These are phyloP conservation scores for Quercus phellos DNA, from an alignment of 331 rosid species.

Conservation along the genomic window DNA sequence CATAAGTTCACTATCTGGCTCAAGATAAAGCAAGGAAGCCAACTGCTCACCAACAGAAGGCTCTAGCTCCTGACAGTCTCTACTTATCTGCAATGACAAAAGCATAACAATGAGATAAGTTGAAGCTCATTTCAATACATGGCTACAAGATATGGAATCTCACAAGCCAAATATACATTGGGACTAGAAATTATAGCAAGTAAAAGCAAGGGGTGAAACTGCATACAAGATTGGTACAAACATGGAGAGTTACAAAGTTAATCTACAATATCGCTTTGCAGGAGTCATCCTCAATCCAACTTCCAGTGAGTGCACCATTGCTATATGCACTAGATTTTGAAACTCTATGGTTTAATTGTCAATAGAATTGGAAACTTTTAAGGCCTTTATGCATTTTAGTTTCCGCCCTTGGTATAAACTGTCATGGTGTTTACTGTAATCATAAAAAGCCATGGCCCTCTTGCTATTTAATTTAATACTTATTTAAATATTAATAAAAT, in stretches of 20 bases:
- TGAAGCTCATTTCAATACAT: background rate
- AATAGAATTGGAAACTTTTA: background rate
- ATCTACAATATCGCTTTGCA: background rate
- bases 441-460: background rate
- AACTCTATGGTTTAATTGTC: background rate
- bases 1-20: slow-evolving; percentile 99
- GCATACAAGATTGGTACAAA: background rate
- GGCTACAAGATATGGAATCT: slow-evolving; percentile 3
- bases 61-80: slow-evolving; percentile 99
- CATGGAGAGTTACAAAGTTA: background rate
- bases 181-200: background rate
- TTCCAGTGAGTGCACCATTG: background rate
- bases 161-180: background rate
- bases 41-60: slow-evolving; percentile 91
- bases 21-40: slow-evolving; percentile 93
- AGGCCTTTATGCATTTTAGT: background rate
- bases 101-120: slow-evolving; percentile 13
- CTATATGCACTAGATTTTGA: background rate
- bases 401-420: background rate
- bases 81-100: slow-evolving; percentile 76
- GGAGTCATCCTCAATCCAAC: background rate
- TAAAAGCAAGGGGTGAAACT: background rate
- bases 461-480: background rate
- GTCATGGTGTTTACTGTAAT: background rate
- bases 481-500: background rate